phyloP scores from a whole-genome alignment of 345 rosid genomes.

The Ceriops tagal region DNA sequence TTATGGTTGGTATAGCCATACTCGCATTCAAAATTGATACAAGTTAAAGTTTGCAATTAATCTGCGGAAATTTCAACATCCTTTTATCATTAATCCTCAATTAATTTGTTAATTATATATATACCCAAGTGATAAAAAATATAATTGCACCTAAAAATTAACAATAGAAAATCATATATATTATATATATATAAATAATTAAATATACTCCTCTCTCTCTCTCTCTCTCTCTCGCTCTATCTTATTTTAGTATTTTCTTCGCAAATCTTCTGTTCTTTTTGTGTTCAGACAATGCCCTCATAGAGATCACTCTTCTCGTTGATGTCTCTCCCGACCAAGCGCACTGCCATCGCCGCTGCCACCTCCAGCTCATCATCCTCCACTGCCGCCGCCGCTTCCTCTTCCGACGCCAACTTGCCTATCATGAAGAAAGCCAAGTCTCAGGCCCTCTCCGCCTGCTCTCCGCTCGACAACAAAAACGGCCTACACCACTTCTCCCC shows the following conservation, averaged over 20 bases:
- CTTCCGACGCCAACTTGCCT: slow-evolving; percentile 11
- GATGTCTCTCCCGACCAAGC: slow-evolving; percentile 91
- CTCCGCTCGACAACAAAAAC: slow-evolving; percentile 44
- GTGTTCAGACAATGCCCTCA: slow-evolving; percentile 28
- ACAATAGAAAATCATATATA: too few species aligned
- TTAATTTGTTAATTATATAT: too few species aligned
- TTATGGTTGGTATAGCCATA: too few species aligned
- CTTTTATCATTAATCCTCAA: too few species aligned
- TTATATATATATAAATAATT: too few species aligned
- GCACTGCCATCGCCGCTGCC: slow-evolving; percentile 45
- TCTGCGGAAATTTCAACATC: too few species aligned
- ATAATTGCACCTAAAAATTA: too few species aligned
- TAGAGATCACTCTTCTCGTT: slow-evolving; percentile 27
- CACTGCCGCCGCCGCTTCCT: slow-evolving; percentile 22
- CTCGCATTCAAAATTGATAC: too few species aligned
- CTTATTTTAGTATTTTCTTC: background rate
- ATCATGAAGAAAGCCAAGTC: slow-evolving; percentile 77
- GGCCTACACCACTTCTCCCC: slow-evolving; percentile 44
- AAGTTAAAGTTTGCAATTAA: too few species aligned
- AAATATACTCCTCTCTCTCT: too few species aligned
- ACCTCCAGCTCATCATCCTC: slow-evolving; percentile 23
- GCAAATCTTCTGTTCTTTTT: background rate
- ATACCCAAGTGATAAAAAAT: too few species aligned
- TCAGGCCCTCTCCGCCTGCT: slow-evolving; percentile 50
- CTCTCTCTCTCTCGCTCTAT: background rate